These are phyloP conservation scores for Cyclotella atomus DNA, from an alignment of 108 stramenopile species.

Conservation along the genomic window DNA sequence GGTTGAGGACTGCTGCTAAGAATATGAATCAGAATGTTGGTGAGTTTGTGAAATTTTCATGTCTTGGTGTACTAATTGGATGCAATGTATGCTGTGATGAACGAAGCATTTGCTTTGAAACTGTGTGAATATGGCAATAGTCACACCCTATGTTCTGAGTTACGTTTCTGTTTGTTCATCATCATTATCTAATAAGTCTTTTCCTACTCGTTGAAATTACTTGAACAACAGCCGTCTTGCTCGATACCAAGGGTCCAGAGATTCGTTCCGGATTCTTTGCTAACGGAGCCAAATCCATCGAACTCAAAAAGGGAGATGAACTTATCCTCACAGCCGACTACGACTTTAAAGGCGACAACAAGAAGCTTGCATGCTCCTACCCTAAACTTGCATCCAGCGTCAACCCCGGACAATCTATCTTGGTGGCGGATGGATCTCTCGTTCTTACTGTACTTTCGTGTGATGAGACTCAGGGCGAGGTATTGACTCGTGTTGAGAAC, in stretches of 20 bases:
- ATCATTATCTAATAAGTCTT: no score
- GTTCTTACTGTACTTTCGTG: slow-evolving; percentile 75
- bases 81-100: no score
- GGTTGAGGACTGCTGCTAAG: slow-evolving; percentile 66
- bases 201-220: no score
- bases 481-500: slow-evolving; percentile 77
- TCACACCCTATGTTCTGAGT: no score
- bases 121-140: no score
- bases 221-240: slow-evolving; percentile 74
- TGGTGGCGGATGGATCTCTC: slow-evolving; percentile 88
- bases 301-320: slow-evolving; percentile 62
- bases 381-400: slow-evolving; percentile 67
- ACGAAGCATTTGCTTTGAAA: no score
- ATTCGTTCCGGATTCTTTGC: slow-evolving; percentile 92
- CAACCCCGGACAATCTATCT: slow-evolving; percentile 73
- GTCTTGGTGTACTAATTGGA: no score
- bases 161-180: no score
- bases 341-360: slow-evolving; percentile 61
- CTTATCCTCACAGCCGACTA: slow-evolving; percentile 82
- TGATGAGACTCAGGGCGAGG: slow-evolving; percentile 61
- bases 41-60: no score
- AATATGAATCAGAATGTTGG: slow-evolving; percentile 66
- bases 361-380: slow-evolving; percentile 84
- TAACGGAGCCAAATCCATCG: slow-evolving; percentile 68
- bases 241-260: slow-evolving; percentile 94